Evolutionary conservation across 2,329 filamentous ascomycete species (phyloP), one percentile per base, ranked within the genome.

Genomic region (Lecanicillium sp.): DNA sequence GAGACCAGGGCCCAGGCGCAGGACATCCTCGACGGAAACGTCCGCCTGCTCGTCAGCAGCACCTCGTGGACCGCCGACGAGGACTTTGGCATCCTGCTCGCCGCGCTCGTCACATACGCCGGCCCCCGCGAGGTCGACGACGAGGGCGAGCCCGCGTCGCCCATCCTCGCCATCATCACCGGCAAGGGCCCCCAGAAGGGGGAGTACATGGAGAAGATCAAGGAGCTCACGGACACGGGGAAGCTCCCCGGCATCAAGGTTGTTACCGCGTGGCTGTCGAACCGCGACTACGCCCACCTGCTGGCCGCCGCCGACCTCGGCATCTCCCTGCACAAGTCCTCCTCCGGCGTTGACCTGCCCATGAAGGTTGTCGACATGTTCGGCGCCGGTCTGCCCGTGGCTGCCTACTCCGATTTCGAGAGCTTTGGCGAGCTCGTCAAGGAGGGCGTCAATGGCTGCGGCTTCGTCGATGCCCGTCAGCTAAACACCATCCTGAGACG

Each of bases 301-400:
- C 80, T 98, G 24, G 87, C 85, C 10, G 84, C 84, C 37, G 90
- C 93, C 3, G 91, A 96, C 58, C 72, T 98, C 0, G 93, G 93
- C 9, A 81, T 98, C 20, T 95, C 88, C 49, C 72, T 98, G 21
- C 93, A 98, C 69, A 95, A 82, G 55, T 96, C 90, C 12, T 94
- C 87, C 55, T 95, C 89, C 2, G 93, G 93, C 1, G 90, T 98
- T 0, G 93, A 98, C 66, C 72, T 98, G 17, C 93, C 93, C 0
- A 98, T 98, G 93, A 98, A 98, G 68, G 90, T 98, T 1, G 90
- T 98, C 12, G 93, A 98, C 63, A 96, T 98, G 90, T 97, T 98
- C 63, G 93, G 93, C 2, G 86, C 90, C 0, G 93, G 91, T 0
- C 71, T 98, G 23, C 93, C 93, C 0, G 93, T 98, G 0, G 83